phyloP scores from a whole-genome alignment of 768 basidiomycete genomes.

The Podaxis sp. region DNA sequence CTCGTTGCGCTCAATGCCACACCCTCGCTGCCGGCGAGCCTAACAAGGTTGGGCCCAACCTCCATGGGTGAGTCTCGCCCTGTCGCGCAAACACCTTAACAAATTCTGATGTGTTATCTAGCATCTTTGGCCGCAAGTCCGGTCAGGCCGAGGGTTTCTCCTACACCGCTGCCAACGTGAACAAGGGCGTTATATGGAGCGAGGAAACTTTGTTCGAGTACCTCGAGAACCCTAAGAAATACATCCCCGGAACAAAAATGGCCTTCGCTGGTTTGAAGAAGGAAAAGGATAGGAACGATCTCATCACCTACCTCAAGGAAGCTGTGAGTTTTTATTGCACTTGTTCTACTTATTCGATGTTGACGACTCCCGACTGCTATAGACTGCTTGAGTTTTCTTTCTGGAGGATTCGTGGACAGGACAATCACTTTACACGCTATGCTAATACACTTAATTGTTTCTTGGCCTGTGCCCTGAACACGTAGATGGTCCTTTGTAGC shows the following conservation, averaged over 20 bases:
- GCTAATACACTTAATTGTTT: constrained; percentile 12
- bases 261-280: constrained; percentile 99
- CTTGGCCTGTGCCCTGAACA: neutral
- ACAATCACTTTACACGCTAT: constrained; percentile 4
- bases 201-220: constrained; percentile 93
- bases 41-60: constrained; percentile 93
- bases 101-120: constrained; percentile 27
- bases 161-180: constrained; percentile 93
- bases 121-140: constrained; percentile 82
- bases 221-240: constrained; percentile 98
- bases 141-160: constrained; percentile 85
- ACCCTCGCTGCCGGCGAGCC: constrained; percentile 75
- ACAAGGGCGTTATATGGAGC: constrained; percentile 88
- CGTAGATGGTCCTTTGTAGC: constrained; percentile 7
- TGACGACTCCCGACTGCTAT: neutral
- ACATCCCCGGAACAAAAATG: constrained; percentile 98
- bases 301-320: constrained; percentile 82
- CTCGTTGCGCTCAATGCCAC: constrained; percentile 93
- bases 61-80: constrained; percentile 70
- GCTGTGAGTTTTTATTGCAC: constrained; percentile 48
- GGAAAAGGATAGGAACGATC: constrained; percentile 95
- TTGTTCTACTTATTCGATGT: neutral
- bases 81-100: neutral
- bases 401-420: neutral
- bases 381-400: constrained; percentile 24